Percentiles rank a stretch among this genome's conserved stretches.
phyloP scores from a whole-genome alignment of 768 basidiomycete genomes.

The Trametes cubensis region DNA sequence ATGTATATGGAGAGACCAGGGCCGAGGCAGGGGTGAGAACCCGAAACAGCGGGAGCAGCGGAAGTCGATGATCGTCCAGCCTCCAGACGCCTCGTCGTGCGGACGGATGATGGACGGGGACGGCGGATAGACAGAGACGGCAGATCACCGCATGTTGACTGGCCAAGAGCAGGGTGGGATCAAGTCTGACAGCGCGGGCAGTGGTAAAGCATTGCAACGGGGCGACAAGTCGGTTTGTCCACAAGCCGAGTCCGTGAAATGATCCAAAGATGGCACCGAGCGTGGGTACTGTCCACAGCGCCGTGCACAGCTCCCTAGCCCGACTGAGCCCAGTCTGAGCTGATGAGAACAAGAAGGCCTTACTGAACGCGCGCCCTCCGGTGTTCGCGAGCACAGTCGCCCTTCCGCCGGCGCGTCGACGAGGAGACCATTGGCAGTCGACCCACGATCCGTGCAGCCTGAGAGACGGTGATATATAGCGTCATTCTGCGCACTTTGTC shows the following conservation, averaged over 20 bases:
- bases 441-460: background rate
- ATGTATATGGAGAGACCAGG: constrained; percentile 17
- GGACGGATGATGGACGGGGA: constrained; percentile 19
- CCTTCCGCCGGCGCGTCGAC: constrained; percentile 2
- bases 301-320: constrained; percentile 7
- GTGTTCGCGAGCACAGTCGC: background rate
- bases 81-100: constrained; percentile 8
- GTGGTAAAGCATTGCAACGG: background rate
- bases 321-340: constrained; percentile 4
- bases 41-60: constrained; percentile 6
- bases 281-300: constrained; percentile 14
- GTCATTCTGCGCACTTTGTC: background rate
- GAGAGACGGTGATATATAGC: background rate
- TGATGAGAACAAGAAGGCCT: constrained; percentile 10
- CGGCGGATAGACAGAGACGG: constrained; percentile 2
- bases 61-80: constrained; percentile 16
- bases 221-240: background rate
- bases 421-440: background rate
- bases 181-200: background rate
- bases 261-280: constrained; percentile 14
- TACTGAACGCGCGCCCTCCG: background rate
- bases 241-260: constrained; percentile 1
- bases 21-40: background rate
- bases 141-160: constrained; percentile 15
- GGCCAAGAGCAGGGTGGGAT: background rate